Conservation (phyloP, 2,329 filamentous ascomycete genomes). For the Colletotrichum tanaceti region DNA sequence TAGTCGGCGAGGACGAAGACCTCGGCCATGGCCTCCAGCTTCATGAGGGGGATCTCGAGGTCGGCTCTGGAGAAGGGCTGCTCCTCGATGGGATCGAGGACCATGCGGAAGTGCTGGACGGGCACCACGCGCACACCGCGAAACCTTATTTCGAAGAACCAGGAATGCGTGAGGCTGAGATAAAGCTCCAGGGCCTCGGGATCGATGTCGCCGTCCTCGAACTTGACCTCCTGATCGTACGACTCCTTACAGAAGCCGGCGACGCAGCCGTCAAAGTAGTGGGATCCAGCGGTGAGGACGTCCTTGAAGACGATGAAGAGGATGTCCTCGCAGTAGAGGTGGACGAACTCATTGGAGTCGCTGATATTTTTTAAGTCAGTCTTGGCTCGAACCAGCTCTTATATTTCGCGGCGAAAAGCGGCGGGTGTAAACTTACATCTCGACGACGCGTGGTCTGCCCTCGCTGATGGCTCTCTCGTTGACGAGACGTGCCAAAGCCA, state of each 20-base stretch:
- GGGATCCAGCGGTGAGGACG: slow-evolving; percentile 26
- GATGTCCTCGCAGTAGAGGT: slow-evolving; percentile 11
- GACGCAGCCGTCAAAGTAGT: slow-evolving; percentile 29
- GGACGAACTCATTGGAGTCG: slow-evolving; percentile 17
- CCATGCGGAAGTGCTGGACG: not conserved
- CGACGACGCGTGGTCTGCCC: not conserved
- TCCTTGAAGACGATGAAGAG: slow-evolving; percentile 33
- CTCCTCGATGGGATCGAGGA: not conserved
- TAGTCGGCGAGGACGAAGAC: slow-evolving; percentile 18
- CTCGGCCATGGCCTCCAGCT: slow-evolving; percentile 10
- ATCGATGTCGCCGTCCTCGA: slow-evolving; percentile 12
- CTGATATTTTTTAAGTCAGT: slow-evolving; percentile 11
- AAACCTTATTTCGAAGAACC: slow-evolving; percentile 39
- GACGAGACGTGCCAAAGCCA: not conserved
- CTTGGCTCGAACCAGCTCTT: not conserved
- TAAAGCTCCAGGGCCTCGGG: slow-evolving; percentile 22
- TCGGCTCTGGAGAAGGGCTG: not conserved
- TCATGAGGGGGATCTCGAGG: slow-evolving; percentile 22
- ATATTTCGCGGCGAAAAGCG: not conserved
- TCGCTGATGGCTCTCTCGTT: not conserved
- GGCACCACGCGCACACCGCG: slow-evolving; percentile 18
- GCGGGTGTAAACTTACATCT: not conserved
- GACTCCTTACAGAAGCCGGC: slow-evolving; percentile 33
- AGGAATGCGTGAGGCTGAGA: slow-evolving; percentile 26
- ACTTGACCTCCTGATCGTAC: slow-evolving; percentile 4